Evolutionary conservation across 2,329 filamentous ascomycete genomes (phyloP).

Genomic region (Fusarium phyllophilum): DNA sequence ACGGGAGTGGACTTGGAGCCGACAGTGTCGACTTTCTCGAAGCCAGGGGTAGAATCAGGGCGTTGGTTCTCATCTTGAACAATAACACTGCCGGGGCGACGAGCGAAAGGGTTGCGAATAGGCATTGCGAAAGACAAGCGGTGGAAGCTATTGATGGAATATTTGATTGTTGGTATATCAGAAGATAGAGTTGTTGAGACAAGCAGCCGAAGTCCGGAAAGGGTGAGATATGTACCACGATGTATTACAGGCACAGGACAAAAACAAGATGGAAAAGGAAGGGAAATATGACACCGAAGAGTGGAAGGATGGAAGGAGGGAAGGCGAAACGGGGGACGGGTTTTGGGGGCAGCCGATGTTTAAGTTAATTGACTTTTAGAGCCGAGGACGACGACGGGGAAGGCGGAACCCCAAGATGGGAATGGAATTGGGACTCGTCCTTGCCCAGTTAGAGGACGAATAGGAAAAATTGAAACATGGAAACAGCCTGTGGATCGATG

Average conservation of each 20-base stretch:
- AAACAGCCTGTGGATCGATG: constrained; percentile 13
- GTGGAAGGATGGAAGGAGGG: background rate
- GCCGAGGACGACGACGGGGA: constrained; percentile 31
- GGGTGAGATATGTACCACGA: background rate
- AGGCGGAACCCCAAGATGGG: constrained; percentile 16
- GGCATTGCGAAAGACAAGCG: constrained; percentile 61
- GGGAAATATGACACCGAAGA: constrained; percentile 10
- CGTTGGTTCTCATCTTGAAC: constrained; percentile 64
- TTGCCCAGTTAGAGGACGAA: background rate
- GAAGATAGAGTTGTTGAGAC: constrained; percentile 13
- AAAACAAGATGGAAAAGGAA: constrained; percentile 9
- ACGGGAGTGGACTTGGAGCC: constrained; percentile 71
- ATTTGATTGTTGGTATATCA: constrained; percentile 12
- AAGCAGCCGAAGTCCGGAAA: background rate
- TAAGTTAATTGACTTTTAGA: constrained; percentile 38
- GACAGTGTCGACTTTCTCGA: constrained; percentile 71
- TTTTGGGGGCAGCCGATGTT: constrained; percentile 30
- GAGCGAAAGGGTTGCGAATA: constrained; percentile 78
- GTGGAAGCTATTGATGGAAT: constrained; percentile 12
- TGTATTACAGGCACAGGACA: background rate
- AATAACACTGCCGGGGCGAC: constrained; percentile 61
- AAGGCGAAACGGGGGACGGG: background rate
- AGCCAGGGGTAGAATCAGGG: constrained; percentile 57
- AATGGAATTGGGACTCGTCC: constrained; percentile 13
- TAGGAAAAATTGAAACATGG: background rate